Conservation (phyloP, 1,284 basidiomycete species). For the Porodaedalea pini region DNA sequence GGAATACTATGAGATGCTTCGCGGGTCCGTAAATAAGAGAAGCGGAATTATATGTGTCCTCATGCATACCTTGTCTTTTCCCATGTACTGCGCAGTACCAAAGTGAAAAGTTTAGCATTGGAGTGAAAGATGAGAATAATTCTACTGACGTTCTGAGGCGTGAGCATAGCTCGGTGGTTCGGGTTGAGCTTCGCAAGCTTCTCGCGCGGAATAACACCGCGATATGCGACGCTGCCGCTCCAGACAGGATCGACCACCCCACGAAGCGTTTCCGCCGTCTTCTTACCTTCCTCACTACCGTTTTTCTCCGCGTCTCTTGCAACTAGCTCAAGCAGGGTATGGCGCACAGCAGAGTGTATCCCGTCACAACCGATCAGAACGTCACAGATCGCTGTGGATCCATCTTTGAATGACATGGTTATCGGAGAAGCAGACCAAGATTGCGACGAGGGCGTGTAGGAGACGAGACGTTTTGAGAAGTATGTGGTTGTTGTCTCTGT, state of each 20-base stretch:
- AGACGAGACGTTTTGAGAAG: constrained; percentile 38
- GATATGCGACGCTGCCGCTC: constrained; percentile 40
- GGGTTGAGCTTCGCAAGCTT: constrained; percentile 32
- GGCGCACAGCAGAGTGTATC: constrained; percentile 32
- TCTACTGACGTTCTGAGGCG: too few species aligned
- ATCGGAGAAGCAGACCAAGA: constrained; percentile 26
- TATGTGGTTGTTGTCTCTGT: constrained; percentile 31
- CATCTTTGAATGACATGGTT: constrained; percentile 42
- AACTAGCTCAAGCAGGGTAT: constrained; percentile 25
- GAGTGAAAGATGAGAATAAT: constrained; percentile 8
- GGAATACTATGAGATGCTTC: constrained; percentile 26
- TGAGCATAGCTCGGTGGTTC: constrained; percentile 34
- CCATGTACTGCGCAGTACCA: constrained; percentile 37
- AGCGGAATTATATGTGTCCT: too few species aligned
- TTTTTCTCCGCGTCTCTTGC: constrained; percentile 23
- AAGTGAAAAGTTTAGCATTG: not conserved
- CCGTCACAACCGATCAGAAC: constrained; percentile 52
- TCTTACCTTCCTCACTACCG: constrained; percentile 16
- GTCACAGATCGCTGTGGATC: constrained; percentile 40
- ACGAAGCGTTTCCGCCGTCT: too few species aligned
- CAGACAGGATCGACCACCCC: too few species aligned
- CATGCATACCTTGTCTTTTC: constrained; percentile 36
- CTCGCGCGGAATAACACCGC: constrained; percentile 37
- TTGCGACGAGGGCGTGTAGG: constrained; percentile 31
- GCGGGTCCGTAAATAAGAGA: constrained; percentile 34